Percentiles rank a stretch among this genome's conserved stretches.
phyloP scores from a whole-genome alignment of 2,329 filamentous ascomycete genomes.

The Paradendryphiella salina region DNA sequence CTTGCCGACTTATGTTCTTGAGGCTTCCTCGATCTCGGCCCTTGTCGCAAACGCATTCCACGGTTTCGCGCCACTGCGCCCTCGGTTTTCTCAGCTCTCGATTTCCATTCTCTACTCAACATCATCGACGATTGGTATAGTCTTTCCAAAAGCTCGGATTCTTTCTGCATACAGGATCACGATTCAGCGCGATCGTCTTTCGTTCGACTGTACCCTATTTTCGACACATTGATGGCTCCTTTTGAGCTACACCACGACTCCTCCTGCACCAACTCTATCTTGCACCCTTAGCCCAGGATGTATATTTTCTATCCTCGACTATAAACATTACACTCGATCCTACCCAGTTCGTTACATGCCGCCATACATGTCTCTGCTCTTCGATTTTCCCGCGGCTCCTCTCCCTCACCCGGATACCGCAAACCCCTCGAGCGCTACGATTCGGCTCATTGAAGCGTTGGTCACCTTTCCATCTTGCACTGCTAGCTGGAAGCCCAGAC shows the following conservation, averaged over 20 bases:
- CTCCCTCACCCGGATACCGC: conserved; percentile 30
- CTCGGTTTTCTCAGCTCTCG: conserved; percentile 4
- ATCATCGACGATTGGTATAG: conserved; percentile 15
- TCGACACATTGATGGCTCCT: conserved; percentile 15
- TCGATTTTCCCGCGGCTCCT: conserved; percentile 20
- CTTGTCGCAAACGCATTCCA: conserved; percentile 10
- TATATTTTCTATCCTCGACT: neutral
- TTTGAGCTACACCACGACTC: conserved; percentile 7
- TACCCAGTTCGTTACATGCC: conserved; percentile 6
- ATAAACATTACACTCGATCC: conserved; percentile 7
- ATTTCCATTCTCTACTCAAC: conserved; percentile 10
- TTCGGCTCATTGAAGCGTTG: conserved; percentile 36
- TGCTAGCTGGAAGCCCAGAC: conserved; percentile 26
- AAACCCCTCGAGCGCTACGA: conserved; percentile 25
- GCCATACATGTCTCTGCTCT: conserved; percentile 6
- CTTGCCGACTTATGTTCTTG: conserved; percentile 28
- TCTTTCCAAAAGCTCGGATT: conserved; percentile 29
- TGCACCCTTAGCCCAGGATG: conserved; percentile 2
- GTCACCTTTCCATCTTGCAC: conserved; percentile 32
- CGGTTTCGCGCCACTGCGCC: conserved; percentile 12
- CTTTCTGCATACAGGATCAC: conserved; percentile 25
- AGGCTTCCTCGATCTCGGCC: conserved; percentile 11
- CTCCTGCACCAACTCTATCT: neutral
- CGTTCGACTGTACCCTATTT: conserved; percentile 15
- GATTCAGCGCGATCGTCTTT: conserved; percentile 14